A percentile compares a stretch with the other conserved stretches of the same genome.
phyloP scores from a whole-genome alignment of 2,329 filamentous ascomycete species.

The Lithohypha guttulata region DNA sequence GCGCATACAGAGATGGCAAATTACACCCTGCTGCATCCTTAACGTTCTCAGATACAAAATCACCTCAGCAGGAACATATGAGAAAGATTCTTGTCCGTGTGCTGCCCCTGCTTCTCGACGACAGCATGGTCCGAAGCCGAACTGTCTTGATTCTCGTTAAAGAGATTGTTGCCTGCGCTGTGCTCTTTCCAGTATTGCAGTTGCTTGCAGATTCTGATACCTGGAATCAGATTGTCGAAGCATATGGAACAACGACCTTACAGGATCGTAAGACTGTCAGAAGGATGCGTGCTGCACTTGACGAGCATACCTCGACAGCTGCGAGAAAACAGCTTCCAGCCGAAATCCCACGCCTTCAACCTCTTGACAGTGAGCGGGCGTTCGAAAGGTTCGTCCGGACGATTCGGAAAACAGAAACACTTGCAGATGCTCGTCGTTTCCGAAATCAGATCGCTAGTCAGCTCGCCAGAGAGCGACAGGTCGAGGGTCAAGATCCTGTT shows the following conservation, averaged over 20 bases:
- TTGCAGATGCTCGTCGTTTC: conserved; percentile 86
- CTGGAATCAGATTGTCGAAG: conserved; percentile 95
- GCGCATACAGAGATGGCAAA: conserved; percentile 79
- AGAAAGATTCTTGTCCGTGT: conserved; percentile 62
- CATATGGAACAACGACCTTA: conserved; percentile 70
- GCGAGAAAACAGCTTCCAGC: conserved; percentile 54
- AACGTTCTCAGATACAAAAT: conserved; percentile 71
- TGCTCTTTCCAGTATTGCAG: conserved; percentile 70
- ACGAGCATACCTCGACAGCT: conserved; percentile 81
- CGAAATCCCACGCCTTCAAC: conserved; percentile 66
- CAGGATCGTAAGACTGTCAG: conserved; percentile 93
- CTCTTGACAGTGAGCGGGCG: conserved; percentile 76
- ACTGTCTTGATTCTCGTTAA: conserved; percentile 70
- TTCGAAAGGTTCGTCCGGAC: conserved; percentile 91
- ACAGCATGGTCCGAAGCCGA: conserved; percentile 63
- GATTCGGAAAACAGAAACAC: conserved; percentile 76
- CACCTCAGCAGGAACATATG: conserved; percentile 79
- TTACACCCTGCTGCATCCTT: conserved; percentile 78
- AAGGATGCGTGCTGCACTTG: conserved; percentile 79
- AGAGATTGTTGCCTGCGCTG: conserved; percentile 87
- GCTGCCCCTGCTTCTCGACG: conserved; percentile 63
- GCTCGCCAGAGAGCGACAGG: conserved; percentile 68
- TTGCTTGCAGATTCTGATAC: conserved; percentile 83
- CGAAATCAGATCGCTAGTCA: conserved; percentile 88
- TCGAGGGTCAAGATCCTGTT: conserved; percentile 70